A percentile compares a stretch with the other conserved stretches of the same genome.
phyloP scores from a whole-genome alignment of 805 yeast genomes.

The Saccharomycopsis fermentans region DNA sequence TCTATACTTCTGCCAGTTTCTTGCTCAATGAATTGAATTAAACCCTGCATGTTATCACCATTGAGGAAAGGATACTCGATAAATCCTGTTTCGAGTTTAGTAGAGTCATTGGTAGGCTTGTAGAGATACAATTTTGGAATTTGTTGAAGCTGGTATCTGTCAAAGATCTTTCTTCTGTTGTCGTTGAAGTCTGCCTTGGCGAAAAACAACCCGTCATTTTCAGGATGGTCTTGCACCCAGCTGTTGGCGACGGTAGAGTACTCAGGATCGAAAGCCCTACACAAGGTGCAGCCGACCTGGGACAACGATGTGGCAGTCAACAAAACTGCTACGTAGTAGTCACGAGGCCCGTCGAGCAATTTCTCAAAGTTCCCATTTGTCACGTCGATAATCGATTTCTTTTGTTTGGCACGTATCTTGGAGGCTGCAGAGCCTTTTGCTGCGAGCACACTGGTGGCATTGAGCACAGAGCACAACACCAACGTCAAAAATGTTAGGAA shows the following conservation, averaged over 20 bases:
- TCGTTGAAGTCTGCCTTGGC: slow-evolving; percentile 64
- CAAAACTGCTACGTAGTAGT: slow-evolving; percentile 57
- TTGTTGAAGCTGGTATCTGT: slow-evolving; percentile 40
- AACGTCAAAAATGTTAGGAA: not conserved
- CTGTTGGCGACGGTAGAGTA: slow-evolving; percentile 52
- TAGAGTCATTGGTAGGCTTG: slow-evolving; percentile 35
- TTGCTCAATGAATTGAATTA: slow-evolving; percentile 24
- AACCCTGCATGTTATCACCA: slow-evolving; percentile 29
- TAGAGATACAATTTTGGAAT: slow-evolving; percentile 72
- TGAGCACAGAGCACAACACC: not conserved
- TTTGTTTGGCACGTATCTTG: slow-evolving; percentile 10
- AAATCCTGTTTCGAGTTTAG: slow-evolving; percentile 25
- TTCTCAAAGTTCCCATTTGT: slow-evolving; percentile 52
- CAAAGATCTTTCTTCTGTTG: slow-evolving; percentile 36
- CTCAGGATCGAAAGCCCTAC: slow-evolving; percentile 60
- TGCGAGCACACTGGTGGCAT: not conserved
- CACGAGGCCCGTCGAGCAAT: slow-evolving; percentile 51
- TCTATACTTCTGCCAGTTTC: slow-evolving; percentile 20
- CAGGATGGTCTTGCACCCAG: slow-evolving; percentile 51
- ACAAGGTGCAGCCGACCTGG: slow-evolving; percentile 65
- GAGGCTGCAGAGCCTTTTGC: slow-evolving; percentile 3
- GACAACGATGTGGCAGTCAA: slow-evolving; percentile 68
- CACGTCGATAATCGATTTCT: slow-evolving; percentile 31
- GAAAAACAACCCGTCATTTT: slow-evolving; percentile 49
- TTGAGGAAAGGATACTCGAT: slow-evolving; percentile 37